Base-by-base conservation (phyloP, 306 rosid genomes). In the Quercus variabilis region DNA sequence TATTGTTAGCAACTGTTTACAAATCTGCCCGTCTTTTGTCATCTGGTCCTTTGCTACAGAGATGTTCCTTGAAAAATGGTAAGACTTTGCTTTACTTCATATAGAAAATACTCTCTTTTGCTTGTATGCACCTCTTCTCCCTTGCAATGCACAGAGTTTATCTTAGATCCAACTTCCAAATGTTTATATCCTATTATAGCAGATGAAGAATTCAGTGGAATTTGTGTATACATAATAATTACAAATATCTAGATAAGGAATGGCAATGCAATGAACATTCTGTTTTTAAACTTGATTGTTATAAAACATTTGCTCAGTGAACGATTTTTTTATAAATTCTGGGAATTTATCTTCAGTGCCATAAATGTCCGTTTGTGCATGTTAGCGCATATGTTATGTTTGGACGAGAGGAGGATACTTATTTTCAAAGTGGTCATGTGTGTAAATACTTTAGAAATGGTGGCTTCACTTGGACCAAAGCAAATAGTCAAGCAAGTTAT, bases 1-100 rank as follows among this genome's bases (percentile, higher is more conserved):
- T 93, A 84, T 80, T 93, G 71, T 78, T 89, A 88, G 93, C 98
- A 78, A 88, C 97, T 68, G 73, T 91, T 74, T 93, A 86, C 58
- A 95, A 93, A 82, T 85, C 95, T 79, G 91, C 88, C n/a, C 92
- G 97, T 41, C 93, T 93, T 83, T 84, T 90, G 58, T 90, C 93
- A 38, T 76, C 83, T 2, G 85, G 94, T 67, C 86, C 91, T 69
- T 83, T 93, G 84, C 80, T 93, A 57, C 97, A 91, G 86, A 88
- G 98, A 85, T 93, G 98, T 81, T 93, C 94, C 74, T 76, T 89
- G 64, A 81, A 86, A 77, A 84, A 82, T 80, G 97, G 97, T 93
- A 85, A 82, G 78, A 76, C 68, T 5, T 70, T 79, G 75, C 80
- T 65, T 64, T 26, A 30, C 8, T 72, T 59, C 63, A 19, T 20